Evolutionary conservation across 495 filamentous ascomycete species (phyloP).

Genomic region (Penicillium roqueforti): DNA sequence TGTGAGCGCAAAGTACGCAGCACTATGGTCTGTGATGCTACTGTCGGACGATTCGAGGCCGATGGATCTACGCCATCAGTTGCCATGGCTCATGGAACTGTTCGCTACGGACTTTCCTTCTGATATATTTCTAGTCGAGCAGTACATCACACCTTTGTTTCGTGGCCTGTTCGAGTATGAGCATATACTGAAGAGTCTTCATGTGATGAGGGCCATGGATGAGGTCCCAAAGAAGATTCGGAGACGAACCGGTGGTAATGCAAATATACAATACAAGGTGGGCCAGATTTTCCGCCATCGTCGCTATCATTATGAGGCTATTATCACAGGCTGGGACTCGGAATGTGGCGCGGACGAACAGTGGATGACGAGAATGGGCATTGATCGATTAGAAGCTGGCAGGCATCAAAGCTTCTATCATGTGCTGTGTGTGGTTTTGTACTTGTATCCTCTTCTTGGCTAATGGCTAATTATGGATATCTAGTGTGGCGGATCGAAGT

Average conservation of each 20-base stretch:
- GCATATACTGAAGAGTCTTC: slow-evolving; percentile 50
- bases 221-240: slow-evolving; percentile 53
- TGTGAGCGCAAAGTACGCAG: slow-evolving; percentile 67
- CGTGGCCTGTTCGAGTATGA: slow-evolving; percentile 38
- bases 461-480: slow-evolving; percentile 4
- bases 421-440: slow-evolving; percentile 59
- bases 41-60: slow-evolving; percentile 44
- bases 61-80: slow-evolving; percentile 55
- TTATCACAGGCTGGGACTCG: slow-evolving; percentile 84
- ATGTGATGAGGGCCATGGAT: slow-evolving; percentile 58
- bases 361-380: slow-evolving; percentile 58
- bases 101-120: slow-evolving; percentile 57
- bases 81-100: slow-evolving; percentile 64
- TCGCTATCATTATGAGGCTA: slow-evolving; percentile 71
- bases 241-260: slow-evolving; percentile 33
- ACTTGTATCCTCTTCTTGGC: background rate
- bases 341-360: slow-evolving; percentile 50
- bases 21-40: slow-evolving; percentile 74
- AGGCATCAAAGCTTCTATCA: slow-evolving; percentile 78
- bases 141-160: slow-evolving; percentile 59
- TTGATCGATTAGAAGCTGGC: slow-evolving; percentile 59
- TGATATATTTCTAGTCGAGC: slow-evolving; percentile 62
- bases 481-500: slow-evolving; percentile 65
- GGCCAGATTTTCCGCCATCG: slow-evolving; percentile 83
- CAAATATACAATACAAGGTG: slow-evolving; percentile 62